Percentiles rank a stretch among this genome's conserved stretches.
These are phyloP conservation scores for Adansonia grandidieri DNA, from an alignment of 441 rosid genomes.

Conservation along the genomic window DNA sequence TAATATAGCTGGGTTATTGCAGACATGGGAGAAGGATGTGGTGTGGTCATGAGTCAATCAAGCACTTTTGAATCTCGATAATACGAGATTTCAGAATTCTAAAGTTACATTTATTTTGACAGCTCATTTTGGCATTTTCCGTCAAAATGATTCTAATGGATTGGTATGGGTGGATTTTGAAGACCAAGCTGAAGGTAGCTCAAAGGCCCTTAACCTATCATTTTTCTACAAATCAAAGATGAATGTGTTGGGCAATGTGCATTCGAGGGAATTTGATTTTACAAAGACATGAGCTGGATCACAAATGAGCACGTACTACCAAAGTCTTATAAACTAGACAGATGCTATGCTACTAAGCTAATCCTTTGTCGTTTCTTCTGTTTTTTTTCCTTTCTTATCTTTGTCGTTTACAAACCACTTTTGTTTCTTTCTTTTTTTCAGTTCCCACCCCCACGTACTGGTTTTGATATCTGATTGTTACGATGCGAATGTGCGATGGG, in stretches of 20 bases:
- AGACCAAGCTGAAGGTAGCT: background rate
- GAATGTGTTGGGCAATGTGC: background rate
- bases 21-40: constrained; percentile 15
- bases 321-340: background rate
- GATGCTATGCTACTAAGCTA: constrained; percentile 20
- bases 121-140: background rate
- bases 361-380: constrained; percentile 17
- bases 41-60: constrained; percentile 18
- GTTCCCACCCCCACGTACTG: background rate
- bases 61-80: no score
- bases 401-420: background rate
- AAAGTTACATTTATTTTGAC: background rate
- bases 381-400: background rate
- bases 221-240: background rate
- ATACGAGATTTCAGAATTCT: background rate
- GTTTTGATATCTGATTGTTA: no score
- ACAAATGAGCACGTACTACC: constrained; percentile 42
- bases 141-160: no score
- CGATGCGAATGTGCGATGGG: background rate
- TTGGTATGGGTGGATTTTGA: background rate
- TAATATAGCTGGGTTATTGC: constrained; percentile 54
- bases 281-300: constrained; percentile 48
- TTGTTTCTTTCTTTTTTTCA: background rate
- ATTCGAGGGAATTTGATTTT: background rate
- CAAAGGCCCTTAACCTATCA: background rate